A percentile compares a stretch with the other conserved stretches of the same genome.
These are phyloP conservation scores for Neofusicoccum kwambonambiense DNA, from an alignment of 2,329 filamentous ascomycete genomes.

Conservation along the genomic window DNA sequence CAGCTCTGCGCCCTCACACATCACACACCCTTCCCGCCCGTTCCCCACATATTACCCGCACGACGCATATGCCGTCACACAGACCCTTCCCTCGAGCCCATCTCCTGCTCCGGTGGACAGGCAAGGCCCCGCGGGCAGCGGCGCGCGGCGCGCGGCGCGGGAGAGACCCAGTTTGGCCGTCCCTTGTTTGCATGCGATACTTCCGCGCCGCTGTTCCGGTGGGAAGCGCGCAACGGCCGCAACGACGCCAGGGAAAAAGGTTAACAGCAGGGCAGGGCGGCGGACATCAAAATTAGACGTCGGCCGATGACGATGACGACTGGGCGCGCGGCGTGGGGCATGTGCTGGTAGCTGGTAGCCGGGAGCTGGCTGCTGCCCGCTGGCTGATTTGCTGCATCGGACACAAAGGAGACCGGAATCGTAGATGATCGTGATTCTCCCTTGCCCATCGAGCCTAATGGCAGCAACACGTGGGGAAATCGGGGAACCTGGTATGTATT, in stretches of 20 bases:
- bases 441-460: not conserved
- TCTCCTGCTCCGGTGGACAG: no score
- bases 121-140: not conserved
- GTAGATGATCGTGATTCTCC: slow-evolving; percentile 1
- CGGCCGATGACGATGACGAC: no score
- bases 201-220: not conserved
- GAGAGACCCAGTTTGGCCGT: not conserved
- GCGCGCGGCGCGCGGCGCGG: not conserved
- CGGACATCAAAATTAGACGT: no score
- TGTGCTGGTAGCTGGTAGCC: no score
- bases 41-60: not conserved
- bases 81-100: no score
- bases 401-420: not conserved
- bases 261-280: no score
- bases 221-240: no score
- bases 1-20: no score
- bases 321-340: no score
- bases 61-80: no score
- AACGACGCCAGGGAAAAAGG: no score
- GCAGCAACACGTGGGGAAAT: not conserved
- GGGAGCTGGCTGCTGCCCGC: no score
- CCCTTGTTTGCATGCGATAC: slow-evolving; percentile 6
- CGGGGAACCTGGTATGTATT: not conserved
- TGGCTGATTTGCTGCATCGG: not conserved
- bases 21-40: not conserved